A percentile compares a stretch with the other conserved stretches of the same genome.
phyloP scores from a whole-genome alignment of 2,329 filamentous ascomycete genomes.

The Penicillium olsonii region DNA sequence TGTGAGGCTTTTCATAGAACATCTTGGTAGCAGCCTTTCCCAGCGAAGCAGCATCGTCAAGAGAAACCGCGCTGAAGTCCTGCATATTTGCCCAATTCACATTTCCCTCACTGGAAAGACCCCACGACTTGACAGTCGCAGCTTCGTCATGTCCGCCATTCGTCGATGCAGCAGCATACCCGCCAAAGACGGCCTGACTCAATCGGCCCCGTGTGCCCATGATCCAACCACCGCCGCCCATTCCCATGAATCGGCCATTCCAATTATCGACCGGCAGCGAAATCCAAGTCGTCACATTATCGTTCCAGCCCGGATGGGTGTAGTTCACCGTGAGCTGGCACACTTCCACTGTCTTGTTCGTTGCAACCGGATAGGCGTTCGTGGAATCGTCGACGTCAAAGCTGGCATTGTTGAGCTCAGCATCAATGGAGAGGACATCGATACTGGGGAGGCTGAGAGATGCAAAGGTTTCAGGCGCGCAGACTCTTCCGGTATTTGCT shows the following conservation, averaged over 20 bases:
- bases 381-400: background rate
- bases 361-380: background rate
- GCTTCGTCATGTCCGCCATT: conserved; percentile 13
- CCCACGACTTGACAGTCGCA: conserved; percentile 13
- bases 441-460: background rate
- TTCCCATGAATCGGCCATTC: conserved; percentile 40
- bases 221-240: conserved; percentile 40
- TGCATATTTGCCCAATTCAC: conserved; percentile 34
- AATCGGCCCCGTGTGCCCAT: background rate
- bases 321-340: conserved; percentile 44
- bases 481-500: background rate
- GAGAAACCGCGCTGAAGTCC: conserved; percentile 35
- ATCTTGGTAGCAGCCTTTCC: conserved; percentile 26
- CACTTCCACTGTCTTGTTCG: conserved; percentile 18
- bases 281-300: conserved; percentile 32
- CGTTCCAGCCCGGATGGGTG: conserved; percentile 39
- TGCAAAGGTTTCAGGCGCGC: background rate
- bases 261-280: conserved; percentile 36
- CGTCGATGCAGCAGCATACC: conserved; percentile 23
- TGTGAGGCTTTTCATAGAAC: conserved; percentile 31
- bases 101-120: conserved; percentile 26
- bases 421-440: background rate
- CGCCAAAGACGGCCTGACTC: conserved; percentile 1
- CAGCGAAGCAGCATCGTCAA: conserved; percentile 38
- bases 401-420: background rate